phyloP scores from a whole-genome alignment of 768 basidiomycete genomes.

The Coprinellus aureogranulatus region DNA sequence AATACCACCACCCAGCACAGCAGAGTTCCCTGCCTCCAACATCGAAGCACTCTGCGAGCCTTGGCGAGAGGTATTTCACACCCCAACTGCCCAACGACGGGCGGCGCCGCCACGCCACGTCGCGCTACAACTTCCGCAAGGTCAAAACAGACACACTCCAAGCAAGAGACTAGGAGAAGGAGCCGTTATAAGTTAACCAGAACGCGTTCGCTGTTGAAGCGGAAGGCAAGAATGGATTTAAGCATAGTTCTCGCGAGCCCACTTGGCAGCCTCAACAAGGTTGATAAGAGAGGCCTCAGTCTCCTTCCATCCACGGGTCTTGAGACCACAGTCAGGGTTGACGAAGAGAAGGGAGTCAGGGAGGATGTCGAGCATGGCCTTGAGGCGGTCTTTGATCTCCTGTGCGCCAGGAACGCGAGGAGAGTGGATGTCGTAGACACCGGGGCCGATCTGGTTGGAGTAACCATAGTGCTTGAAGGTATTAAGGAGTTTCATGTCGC shows the following conservation, averaged over 20 bases:
- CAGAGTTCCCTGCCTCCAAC: slow-evolving; percentile 35
- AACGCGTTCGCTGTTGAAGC: slow-evolving; percentile 91
- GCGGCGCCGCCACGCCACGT: slow-evolving; percentile 17
- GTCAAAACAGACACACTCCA: slow-evolving; percentile 37
- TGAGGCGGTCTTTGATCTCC: slow-evolving; percentile 93
- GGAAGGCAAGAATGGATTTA: slow-evolving; percentile 51
- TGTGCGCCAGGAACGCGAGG: slow-evolving; percentile 92
- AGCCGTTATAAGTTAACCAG: slow-evolving; percentile 54
- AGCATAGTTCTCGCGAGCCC: slow-evolving; percentile 83
- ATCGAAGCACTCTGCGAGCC: slow-evolving; percentile 37
- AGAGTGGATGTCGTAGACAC: slow-evolving; percentile 99
- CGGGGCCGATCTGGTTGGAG: slow-evolving; percentile 96
- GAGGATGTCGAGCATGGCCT: slow-evolving; percentile 78
- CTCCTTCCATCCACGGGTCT: slow-evolving; percentile 99
- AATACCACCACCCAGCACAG: slow-evolving; percentile 43
- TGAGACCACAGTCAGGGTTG: slow-evolving; percentile 98
- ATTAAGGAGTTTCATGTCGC: slow-evolving; percentile 93
- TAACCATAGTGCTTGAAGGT: slow-evolving; percentile 96
- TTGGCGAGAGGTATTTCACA: slow-evolving; percentile 33
- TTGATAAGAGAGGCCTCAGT: slow-evolving; percentile 87
- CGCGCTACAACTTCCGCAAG: slow-evolving; percentile 50
- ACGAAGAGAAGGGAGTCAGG: slow-evolving; percentile 80
- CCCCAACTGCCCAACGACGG: slow-evolving; percentile 16
- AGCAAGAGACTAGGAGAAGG: background rate
- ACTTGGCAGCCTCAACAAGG: slow-evolving; percentile 88